These are phyloP conservation scores for Persicaria maculosa DNA, from an alignment of 148 eudicot genomes.

Conservation along the genomic window DNA sequence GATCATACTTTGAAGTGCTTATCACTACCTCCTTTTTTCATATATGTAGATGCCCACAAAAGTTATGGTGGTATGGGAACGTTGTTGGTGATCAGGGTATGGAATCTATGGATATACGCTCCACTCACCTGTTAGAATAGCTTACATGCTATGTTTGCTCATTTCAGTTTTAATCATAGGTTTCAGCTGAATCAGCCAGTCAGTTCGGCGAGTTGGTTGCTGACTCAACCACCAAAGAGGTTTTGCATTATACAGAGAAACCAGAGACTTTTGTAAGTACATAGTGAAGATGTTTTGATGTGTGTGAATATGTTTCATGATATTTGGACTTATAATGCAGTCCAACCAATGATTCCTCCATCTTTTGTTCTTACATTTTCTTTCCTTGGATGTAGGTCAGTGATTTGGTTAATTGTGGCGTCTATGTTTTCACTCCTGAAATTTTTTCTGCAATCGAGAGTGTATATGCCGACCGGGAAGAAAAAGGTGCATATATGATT, in stretches of 20 bases:
- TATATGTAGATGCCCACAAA: conserved; percentile 59
- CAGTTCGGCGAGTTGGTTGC: conserved; percentile 93
- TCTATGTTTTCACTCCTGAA: conserved; percentile 77
- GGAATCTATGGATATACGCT: not conserved
- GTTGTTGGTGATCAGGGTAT: conserved; percentile 74
- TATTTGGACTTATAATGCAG: not conserved
- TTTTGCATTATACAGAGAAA: conserved; percentile 94
- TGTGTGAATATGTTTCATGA: not conserved
- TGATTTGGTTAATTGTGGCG: conserved; percentile 84
- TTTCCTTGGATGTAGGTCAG: conserved; percentile 12
- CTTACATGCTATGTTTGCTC: not conserved
- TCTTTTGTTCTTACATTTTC: not conserved
- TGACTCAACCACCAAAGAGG: conserved; percentile 70
- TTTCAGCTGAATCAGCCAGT: conserved; percentile 92
- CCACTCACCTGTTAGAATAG: not conserved
- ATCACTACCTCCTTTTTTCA: not conserved
- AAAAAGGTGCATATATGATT: conserved; percentile 43
- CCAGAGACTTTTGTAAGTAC: conserved; percentile 93
- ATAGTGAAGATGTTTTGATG: not conserved
- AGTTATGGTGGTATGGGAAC: conserved; percentile 85
- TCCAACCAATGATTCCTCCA: not conserved
- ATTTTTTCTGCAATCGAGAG: conserved; percentile 57
- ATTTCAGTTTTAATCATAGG: conserved; percentile 33
- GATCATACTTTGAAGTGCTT: not conserved
- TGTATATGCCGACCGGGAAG: conserved; percentile 53